A percentile compares a stretch with the other conserved stretches of the same genome.
Evolutionary conservation across 2,329 filamentous ascomycete genomes (phyloP).

Genomic region (Colletotrichum cereale): DNA sequence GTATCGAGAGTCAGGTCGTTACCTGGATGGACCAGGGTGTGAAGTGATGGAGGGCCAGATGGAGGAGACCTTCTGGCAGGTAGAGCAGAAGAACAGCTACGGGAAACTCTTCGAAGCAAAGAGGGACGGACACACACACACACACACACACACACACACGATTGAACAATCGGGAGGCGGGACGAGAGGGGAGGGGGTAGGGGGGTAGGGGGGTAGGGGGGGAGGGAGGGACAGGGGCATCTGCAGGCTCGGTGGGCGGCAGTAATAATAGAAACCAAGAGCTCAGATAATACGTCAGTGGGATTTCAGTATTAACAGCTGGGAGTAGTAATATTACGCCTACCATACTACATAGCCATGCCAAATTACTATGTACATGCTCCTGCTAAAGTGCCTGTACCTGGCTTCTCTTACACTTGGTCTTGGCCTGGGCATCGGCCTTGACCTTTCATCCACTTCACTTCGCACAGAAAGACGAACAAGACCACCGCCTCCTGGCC

Average conservation of each 20-base stretch:
- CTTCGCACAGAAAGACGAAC: not conserved
- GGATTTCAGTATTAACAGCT: not conserved
- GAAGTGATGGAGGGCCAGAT: not conserved
- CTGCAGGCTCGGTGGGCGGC: not conserved
- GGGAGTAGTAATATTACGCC: conserved; percentile 13
- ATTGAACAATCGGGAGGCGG: conserved; percentile 30
- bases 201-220: not conserved
- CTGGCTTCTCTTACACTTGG: not conserved
- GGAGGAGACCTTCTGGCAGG: not conserved
- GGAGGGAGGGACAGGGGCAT: not conserved
- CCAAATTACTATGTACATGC: not conserved
- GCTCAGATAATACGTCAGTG: conserved; percentile 33
- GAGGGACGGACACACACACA: not conserved
- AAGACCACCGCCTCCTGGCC: not conserved
- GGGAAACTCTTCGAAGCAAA: conserved; percentile 1
- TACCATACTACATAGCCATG: not conserved
- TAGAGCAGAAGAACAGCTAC: conserved; percentile 2
- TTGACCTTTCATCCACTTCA: not conserved
- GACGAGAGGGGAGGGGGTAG: conserved; percentile 5
- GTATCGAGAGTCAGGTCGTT: conserved; percentile 1
- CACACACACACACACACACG: not conserved
- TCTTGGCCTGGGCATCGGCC: not conserved
- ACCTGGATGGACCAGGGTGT: not conserved
- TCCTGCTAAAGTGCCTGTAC: not conserved
- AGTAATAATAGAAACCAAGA: conserved; percentile 38